Percentiles rank a stretch among this genome's conserved stretches.
Evolutionary conservation across 1,284 basidiomycete species (phyloP).

Genomic region (Hemileia vastatrix): DNA sequence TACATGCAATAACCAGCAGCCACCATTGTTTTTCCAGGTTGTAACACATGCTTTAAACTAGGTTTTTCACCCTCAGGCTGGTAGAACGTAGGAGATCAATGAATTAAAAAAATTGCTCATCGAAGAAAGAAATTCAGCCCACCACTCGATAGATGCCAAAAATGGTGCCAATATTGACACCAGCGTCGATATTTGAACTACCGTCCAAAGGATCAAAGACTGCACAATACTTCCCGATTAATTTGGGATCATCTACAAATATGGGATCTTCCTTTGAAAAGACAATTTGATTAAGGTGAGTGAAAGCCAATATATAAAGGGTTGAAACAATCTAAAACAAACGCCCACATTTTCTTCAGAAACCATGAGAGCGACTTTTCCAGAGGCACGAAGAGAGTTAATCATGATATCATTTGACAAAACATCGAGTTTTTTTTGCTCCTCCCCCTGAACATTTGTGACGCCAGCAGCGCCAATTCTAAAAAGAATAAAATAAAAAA

Average conservation of each 20-base stretch:
- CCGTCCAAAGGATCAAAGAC: constrained; percentile 99
- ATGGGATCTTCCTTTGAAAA: constrained; percentile 37
- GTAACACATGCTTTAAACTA: constrained; percentile 72
- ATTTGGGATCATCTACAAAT: constrained; percentile 41
- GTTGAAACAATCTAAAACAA: not conserved
- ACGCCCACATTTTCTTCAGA: constrained; percentile 92
- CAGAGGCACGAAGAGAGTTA: constrained; percentile 73
- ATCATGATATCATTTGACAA: constrained; percentile 99
- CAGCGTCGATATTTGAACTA: constrained; percentile 97
- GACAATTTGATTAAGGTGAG: not conserved
- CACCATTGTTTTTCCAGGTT: constrained; percentile 93
- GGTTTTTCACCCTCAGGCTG: constrained; percentile 68
- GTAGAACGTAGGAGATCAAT: not conserved
- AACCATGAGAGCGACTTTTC: constrained; percentile 91
- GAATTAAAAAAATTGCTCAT: not conserved
- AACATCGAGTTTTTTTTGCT: constrained; percentile 98
- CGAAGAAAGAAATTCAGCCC: constrained; percentile 46
- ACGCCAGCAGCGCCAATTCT: constrained; percentile 92
- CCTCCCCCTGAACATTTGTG: constrained; percentile 94
- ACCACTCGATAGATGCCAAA: constrained; percentile 88
- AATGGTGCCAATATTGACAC: constrained; percentile 99
- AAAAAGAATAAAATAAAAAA: not conserved
- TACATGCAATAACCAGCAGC: constrained; percentile 79
- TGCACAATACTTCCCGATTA: constrained; percentile 68
- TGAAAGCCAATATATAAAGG: too few species aligned